phyloP scores from a whole-genome alignment of 768 basidiomycete genomes.

The Mycena vitilis region DNA sequence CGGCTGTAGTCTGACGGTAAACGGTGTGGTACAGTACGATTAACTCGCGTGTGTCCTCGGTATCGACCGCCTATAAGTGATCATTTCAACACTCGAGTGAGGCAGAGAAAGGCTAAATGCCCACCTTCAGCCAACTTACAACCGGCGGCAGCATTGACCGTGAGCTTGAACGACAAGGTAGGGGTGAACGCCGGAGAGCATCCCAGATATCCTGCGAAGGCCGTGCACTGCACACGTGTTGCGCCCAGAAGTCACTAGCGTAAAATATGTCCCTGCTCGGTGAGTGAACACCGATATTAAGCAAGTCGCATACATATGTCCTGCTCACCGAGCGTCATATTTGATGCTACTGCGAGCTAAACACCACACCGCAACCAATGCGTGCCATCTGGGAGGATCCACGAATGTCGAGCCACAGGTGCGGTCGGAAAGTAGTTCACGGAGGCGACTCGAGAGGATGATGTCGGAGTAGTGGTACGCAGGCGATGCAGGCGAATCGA shows the following conservation, averaged over 20 bases:
- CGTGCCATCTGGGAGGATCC: slow-evolving; percentile 4
- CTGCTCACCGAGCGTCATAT: slow-evolving; percentile 16
- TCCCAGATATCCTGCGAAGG: slow-evolving; percentile 16
- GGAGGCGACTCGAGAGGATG: background rate
- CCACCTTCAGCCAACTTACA: slow-evolving; percentile 9
- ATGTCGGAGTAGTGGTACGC: slow-evolving; percentile 7
- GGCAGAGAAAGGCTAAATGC: background rate
- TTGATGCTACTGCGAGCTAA: slow-evolving; percentile 4
- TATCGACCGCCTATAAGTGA: slow-evolving; percentile 3
- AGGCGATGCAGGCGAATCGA: background rate
- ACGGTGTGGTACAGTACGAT: background rate
- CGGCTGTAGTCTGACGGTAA: background rate
- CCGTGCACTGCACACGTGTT: slow-evolving; percentile 1
- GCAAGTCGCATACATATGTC: background rate
- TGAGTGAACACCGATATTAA: background rate
- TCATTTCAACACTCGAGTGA: background rate
- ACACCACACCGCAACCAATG: slow-evolving; percentile 17
- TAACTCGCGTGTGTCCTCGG: slow-evolving; percentile 12
- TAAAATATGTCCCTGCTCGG: slow-evolving; percentile 11
- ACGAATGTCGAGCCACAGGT: background rate
- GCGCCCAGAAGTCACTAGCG: slow-evolving; percentile 16
- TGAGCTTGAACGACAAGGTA: slow-evolving; percentile 6
- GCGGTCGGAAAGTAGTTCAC: background rate
- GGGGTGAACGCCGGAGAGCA: slow-evolving; percentile 3
- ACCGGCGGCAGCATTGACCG: slow-evolving; percentile 10